Percentiles rank a stretch among this genome's conserved stretches.
phyloP scores from a whole-genome alignment of 768 basidiomycete species.

The Kwoniella europaea region DNA sequence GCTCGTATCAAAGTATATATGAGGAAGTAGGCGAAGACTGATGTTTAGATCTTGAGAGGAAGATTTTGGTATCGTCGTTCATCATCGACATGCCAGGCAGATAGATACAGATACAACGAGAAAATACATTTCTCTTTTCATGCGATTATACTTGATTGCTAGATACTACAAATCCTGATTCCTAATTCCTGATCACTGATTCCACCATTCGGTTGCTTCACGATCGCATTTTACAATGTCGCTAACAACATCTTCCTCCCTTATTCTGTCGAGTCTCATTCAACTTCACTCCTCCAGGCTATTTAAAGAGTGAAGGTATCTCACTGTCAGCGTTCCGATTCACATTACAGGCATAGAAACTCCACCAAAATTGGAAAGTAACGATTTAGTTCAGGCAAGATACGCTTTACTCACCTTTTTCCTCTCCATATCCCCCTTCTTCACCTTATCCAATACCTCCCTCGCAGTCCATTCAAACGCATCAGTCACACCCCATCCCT shows the following conservation, averaged over 20 bases:
- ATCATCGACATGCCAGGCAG: no score
- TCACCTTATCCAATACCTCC: conserved; percentile 39
- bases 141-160: no score
- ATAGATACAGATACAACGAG: no score
- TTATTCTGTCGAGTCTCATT: conserved; percentile 1
- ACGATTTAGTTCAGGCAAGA: no score
- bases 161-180: no score
- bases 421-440: conserved; percentile 36
- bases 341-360: not conserved
- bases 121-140: no score
- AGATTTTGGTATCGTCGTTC: no score
- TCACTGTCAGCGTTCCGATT: not conserved
- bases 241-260: conserved; percentile 17
- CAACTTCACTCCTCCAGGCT: conserved; percentile 25
- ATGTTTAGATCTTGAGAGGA: no score
- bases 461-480: conserved; percentile 52
- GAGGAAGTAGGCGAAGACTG: no score
- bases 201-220: not conserved
- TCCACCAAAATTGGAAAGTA: no score
- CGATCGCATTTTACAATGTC: not conserved
- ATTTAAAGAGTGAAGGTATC: not conserved
- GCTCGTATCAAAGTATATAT: no score
- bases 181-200: no score
- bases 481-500: conserved; percentile 51
- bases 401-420: conserved; percentile 21